Conservation (phyloP, 768 basidiomycete genomes). For the Mycena capillaripes region DNA sequence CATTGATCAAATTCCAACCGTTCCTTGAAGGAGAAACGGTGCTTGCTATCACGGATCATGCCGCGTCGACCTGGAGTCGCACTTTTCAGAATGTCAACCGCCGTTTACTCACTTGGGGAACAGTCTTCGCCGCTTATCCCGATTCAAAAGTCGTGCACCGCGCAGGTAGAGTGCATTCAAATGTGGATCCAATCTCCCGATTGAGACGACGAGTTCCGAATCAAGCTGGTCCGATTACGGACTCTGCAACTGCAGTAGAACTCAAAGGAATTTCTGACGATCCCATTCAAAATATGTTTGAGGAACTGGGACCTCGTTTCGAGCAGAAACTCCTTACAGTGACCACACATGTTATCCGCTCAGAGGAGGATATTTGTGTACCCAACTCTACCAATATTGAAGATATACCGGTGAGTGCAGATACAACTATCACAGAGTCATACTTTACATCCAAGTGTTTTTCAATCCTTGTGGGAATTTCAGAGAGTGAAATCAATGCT, state of each 20-base stretch:
- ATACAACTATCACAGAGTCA: too few species aligned
- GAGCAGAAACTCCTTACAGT: not conserved
- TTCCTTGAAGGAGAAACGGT: slow-evolving; percentile 52
- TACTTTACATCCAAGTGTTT: not conserved
- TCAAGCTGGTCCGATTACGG: slow-evolving; percentile 17
- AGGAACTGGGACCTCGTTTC: not conserved
- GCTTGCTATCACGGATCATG: slow-evolving; percentile 47
- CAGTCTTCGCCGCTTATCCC: slow-evolving; percentile 52
- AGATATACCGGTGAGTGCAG: too few species aligned
- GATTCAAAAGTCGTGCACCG: slow-evolving; percentile 52
- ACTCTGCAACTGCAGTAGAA: too few species aligned
- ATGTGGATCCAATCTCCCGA: slow-evolving; percentile 55
- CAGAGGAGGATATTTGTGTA: too few species aligned
- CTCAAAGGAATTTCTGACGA: too few species aligned
- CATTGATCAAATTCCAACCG: slow-evolving; percentile 52
- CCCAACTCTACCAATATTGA: too few species aligned
- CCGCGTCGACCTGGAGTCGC: slow-evolving; percentile 51
- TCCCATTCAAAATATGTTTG: not conserved
- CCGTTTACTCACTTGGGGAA: slow-evolving; percentile 51
- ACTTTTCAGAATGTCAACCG: slow-evolving; percentile 55
- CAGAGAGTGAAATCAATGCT: not conserved
- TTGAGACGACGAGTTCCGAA: slow-evolving; percentile 41
- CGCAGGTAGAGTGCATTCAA: slow-evolving; percentile 54
- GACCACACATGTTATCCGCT: not conserved
- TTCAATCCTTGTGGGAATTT: not conserved